Evolutionary conservation across 2,329 filamentous ascomycete genomes (phyloP).

Genomic region (Niveomyces coronatus): DNA sequence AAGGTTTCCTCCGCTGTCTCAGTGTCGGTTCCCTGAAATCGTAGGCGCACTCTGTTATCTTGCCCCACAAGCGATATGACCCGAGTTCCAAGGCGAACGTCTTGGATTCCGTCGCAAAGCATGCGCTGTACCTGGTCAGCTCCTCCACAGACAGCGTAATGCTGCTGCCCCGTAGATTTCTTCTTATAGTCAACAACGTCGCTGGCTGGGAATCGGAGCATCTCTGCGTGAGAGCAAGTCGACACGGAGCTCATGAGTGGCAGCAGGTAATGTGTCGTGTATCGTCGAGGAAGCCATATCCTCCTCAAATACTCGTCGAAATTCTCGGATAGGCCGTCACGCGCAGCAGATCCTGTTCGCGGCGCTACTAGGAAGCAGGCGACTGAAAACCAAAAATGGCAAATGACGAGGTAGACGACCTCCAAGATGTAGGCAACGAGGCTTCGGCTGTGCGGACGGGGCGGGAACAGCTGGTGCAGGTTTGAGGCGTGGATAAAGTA

Average conservation of each 20-base stretch:
- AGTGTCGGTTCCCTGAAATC: not conserved
- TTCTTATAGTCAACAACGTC: conserved; percentile 42
- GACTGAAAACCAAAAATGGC: conserved; percentile 42
- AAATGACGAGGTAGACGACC: conserved; percentile 30
- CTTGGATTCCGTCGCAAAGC: conserved; percentile 28
- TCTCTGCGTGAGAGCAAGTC: conserved; percentile 41
- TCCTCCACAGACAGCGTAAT: conserved; percentile 42
- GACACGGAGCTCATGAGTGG: conserved; percentile 44
- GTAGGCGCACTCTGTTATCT: not conserved
- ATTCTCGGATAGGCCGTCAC: conserved; percentile 25
- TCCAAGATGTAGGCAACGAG: conserved; percentile 32
- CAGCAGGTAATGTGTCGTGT: conserved; percentile 38
- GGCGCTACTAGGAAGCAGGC: conserved; percentile 40
- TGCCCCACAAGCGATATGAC: conserved; percentile 23
- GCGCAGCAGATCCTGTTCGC: not conserved
- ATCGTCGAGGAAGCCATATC: conserved; percentile 38
- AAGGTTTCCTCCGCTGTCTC: conserved; percentile 27
- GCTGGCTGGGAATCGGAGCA: conserved; percentile 41
- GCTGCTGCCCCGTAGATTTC: conserved; percentile 33
- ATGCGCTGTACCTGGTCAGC: conserved; percentile 34
- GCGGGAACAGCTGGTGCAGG: conserved; percentile 36
- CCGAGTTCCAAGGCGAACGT: conserved; percentile 29
- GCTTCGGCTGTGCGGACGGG: conserved; percentile 26
- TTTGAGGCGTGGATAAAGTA: conserved; percentile 47
- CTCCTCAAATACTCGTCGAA: conserved; percentile 38